phyloP scores from a whole-genome alignment of 345 rosid genomes.

The Tarenaya hassleriana region DNA sequence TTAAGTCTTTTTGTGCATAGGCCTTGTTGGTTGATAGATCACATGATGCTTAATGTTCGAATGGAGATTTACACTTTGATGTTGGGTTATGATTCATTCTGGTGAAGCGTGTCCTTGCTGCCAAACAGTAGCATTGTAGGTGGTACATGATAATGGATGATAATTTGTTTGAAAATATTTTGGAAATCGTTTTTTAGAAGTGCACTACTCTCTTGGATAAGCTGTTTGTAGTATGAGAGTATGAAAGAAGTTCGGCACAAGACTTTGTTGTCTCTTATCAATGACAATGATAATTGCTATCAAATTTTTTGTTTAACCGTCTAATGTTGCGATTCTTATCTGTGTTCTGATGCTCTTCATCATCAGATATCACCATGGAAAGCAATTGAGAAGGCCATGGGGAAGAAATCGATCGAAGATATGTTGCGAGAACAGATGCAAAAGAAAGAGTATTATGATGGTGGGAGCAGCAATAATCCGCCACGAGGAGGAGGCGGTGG shows the following conservation, averaged over 20 bases:
- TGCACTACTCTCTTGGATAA: no score
- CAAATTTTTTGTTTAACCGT: neutral
- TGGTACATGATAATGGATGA: no score
- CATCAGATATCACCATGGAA: slow-evolving; percentile 57
- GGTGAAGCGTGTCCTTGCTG: no score
- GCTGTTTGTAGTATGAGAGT: no score
- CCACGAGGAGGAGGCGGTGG: slow-evolving; percentile 41
- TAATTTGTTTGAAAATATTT: no score
- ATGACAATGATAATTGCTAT: neutral
- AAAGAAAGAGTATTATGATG: slow-evolving; percentile 44
- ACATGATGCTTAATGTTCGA: no score
- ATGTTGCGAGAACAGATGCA: slow-evolving; percentile 56
- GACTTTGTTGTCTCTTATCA: neutral
- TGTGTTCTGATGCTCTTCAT: neutral
- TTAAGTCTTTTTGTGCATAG: neutral
- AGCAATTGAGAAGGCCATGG: slow-evolving; percentile 49
- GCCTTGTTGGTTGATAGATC: neutral
- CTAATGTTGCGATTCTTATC: neutral
- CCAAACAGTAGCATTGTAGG: no score
- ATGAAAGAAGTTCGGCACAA: no score
- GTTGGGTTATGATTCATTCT: no score
- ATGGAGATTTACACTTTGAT: neutral
- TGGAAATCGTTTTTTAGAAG: no score
- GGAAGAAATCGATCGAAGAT: slow-evolving; percentile 52
- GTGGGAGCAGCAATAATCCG: slow-evolving; percentile 40